Evolutionary conservation across 1,139 yeast species (phyloP), one percentile per base, ranked within the genome.

Genomic region (Suhomyces panamericanus): DNA sequence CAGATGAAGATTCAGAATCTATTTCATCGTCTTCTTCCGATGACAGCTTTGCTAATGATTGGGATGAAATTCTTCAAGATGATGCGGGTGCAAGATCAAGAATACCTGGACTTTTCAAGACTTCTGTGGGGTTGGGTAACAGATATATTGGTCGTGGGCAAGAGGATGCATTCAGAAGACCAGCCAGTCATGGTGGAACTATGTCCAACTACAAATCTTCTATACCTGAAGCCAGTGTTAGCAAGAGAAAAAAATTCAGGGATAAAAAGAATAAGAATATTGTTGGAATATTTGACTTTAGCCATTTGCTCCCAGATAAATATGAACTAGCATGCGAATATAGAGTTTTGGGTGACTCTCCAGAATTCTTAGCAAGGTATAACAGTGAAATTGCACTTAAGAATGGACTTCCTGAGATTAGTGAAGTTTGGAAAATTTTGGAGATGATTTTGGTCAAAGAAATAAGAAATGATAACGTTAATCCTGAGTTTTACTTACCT

Each of bases 401-500:
- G 46, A 73, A 79, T 62, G 91, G 87, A 0, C 75, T 78, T 38
- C 64, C 64, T 4, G 90, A 83, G 28, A 73, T 87, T 6, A 82
- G 87, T 13, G 84, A 85, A 50, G 84, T 88, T 33, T 91, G 98
- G 98, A 77, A 72, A 47, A 67, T 90, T n/a, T 58, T 85, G 20
- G 80, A 76, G 35, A 67, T 77, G 59, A 57, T 80, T 0, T 51
- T 75, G 29, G 55, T 65, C 3, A 72, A 70, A 42, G 70, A 65
- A 41, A 63, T 63, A 24, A 53, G 55, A 22, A 15, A 42, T 3
- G 54, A 49, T 22, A 53, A 49, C 11, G 41, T 54, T 4, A 48
- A 47, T 46, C 56, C 58, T 1, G 48, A 41, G 3, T 47, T 49
- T 37, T 50, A 38, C 33, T 48, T 44, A 6, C 22, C 40, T 7